Conservation (phyloP, 352 stramenopile species). For the Globisporangium cederbergense region DNA sequence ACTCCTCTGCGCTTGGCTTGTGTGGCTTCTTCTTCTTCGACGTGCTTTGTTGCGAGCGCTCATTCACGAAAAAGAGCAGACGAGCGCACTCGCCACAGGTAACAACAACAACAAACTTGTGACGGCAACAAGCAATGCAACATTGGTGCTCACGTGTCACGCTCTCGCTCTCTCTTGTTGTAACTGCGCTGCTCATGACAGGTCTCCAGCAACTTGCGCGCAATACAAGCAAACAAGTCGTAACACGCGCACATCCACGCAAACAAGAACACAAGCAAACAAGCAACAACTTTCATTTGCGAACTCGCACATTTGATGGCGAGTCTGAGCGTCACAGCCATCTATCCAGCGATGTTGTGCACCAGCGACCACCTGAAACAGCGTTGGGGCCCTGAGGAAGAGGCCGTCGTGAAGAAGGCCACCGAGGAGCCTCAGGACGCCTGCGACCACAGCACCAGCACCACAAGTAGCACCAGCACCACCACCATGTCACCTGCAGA, state of each 20-base stretch:
- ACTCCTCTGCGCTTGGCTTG: not conserved
- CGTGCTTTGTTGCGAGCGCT: not conserved
- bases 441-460: not conserved
- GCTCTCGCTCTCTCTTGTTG: not conserved
- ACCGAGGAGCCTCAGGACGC: constrained; percentile 11
- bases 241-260: not conserved
- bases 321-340: constrained; percentile 2
- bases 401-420: constrained; percentile 8
- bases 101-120: constrained; percentile 6
- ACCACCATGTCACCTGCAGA: not conserved
- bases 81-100: constrained; percentile 6
- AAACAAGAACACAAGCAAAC: constrained; percentile 2
- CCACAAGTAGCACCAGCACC: not conserved
- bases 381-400: constrained; percentile 2
- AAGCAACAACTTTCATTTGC: not conserved
- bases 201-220: not conserved
- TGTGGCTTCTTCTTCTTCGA: not conserved
- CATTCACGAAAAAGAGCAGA: constrained; percentile 17
- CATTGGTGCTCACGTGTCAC: constrained; percentile 6
- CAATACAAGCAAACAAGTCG: not conserved
- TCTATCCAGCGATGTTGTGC: constrained; percentile 10
- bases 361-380: not conserved
- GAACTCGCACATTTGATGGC: not conserved
- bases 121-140: not conserved
- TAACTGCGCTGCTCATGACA: not conserved